Evolutionary conservation across 2,329 filamentous ascomycete species (phyloP).

Genomic region (Boeremia lycopersici): DNA sequence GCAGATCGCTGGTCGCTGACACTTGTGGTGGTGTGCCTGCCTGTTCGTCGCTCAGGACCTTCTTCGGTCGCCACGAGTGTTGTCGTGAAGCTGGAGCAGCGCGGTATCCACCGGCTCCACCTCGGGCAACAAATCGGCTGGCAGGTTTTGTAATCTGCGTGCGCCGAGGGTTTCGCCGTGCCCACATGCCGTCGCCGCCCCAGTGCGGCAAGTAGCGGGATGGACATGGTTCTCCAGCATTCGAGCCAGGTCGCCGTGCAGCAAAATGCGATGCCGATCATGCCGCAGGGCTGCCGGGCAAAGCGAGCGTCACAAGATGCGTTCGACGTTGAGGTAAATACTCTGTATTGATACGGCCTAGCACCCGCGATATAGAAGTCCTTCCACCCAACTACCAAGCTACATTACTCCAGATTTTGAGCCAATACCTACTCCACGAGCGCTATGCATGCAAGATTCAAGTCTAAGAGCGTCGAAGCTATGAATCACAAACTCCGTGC

Average conservation of each 20-base stretch:
- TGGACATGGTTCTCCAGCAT: constrained; percentile 9
- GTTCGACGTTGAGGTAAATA: neutral
- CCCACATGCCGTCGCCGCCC: constrained; percentile 15
- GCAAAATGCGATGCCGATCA: neutral
- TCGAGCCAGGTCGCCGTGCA: neutral
- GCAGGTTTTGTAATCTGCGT: constrained; percentile 4
- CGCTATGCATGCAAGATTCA: constrained; percentile 11
- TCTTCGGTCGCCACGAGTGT: neutral
- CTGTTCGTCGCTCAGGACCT: too few species aligned
- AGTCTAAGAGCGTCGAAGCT: constrained; percentile 9
- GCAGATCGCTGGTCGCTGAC: too few species aligned
- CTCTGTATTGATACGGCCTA: constrained; percentile 7
- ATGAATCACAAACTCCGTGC: constrained; percentile 13
- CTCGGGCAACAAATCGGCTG: constrained; percentile 14
- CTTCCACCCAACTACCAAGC: neutral
- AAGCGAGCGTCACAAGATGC: neutral
- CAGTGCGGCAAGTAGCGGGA: constrained; percentile 14
- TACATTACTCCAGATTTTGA: neutral
- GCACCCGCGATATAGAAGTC: neutral
- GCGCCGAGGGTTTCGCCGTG: constrained; percentile 7
- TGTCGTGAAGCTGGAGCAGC: constrained; percentile 6
- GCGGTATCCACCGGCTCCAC: constrained; percentile 11
- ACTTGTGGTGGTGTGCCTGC: too few species aligned
- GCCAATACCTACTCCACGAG: neutral
- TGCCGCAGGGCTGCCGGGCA: neutral